phyloP scores from a whole-genome alignment of 75 land plant genomes.

The Selaginella tamariscina region DNA sequence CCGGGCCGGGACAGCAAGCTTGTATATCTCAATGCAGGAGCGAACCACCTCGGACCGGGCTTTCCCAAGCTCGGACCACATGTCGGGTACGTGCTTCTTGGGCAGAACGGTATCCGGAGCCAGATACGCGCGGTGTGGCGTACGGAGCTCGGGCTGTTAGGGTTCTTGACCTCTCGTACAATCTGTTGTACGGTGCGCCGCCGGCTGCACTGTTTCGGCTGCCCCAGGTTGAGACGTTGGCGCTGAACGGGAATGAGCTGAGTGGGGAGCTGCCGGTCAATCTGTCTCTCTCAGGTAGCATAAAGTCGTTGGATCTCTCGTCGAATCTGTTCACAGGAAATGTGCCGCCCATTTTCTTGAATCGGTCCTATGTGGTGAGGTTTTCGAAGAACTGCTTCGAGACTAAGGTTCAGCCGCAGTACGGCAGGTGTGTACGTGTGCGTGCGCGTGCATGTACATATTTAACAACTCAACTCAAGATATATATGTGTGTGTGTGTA shows the following conservation, averaged over 20 bases:
- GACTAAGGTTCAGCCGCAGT: conserved; percentile 33
- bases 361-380: neutral
- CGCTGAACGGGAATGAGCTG: conserved; percentile 44
- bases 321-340: conserved; percentile 53
- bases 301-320: conserved; percentile 51
- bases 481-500: too few species aligned
- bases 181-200: conserved; percentile 45
- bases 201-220: conserved; percentile 38
- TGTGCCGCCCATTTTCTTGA: conserved; percentile 38
- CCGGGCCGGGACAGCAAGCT: conserved; percentile 38
- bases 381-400: conserved; percentile 44
- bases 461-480: conserved; percentile 12
- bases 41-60: conserved; percentile 52
- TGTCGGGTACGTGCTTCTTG: conserved; percentile 28
- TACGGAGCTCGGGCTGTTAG: conserved; percentile 25
- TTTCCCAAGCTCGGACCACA: conserved; percentile 56
- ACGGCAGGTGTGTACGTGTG: conserved; percentile 26
- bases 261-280: conserved; percentile 50
- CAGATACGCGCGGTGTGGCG: conserved; percentile 22
- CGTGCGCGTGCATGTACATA: conserved; percentile 25
- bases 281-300: conserved; percentile 36
- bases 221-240: conserved; percentile 42
- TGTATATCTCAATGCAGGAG: conserved; percentile 43
- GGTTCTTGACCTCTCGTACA: conserved; percentile 52
- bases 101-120: conserved; percentile 40